These are phyloP conservation scores for Thraustotheca clavata DNA, from an alignment of 352 stramenopile genomes.

Conservation along the genomic window DNA sequence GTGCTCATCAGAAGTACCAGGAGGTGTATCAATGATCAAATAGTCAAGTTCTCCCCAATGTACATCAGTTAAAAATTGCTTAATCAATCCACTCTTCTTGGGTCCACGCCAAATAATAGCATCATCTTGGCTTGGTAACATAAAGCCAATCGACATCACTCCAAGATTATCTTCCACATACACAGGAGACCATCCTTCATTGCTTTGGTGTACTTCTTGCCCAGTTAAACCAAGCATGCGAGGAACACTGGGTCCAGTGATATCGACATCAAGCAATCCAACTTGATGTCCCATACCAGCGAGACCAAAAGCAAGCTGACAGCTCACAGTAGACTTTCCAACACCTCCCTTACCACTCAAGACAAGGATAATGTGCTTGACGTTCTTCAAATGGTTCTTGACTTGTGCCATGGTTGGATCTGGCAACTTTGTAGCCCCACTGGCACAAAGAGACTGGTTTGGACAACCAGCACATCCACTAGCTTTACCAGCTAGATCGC, in stretches of 20 bases:
- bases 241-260: conserved; percentile 97
- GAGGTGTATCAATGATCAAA: conserved; percentile 97
- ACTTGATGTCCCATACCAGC: conserved; percentile 90
- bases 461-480: conserved; percentile 95
- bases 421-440: conserved; percentile 77
- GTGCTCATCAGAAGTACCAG: conserved; percentile 99
- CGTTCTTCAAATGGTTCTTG: conserved; percentile 52
- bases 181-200: conserved; percentile 98
- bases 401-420: conserved; percentile 76
- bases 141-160: conserved; percentile 99
- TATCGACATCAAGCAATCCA: conserved; percentile 99
- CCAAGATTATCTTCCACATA: conserved; percentile 98
- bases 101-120: conserved; percentile 99
- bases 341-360: conserved; percentile 99
- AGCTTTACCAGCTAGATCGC: conserved; percentile 91
- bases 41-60: conserved; percentile 99
- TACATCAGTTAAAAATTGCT: conserved; percentile 99
- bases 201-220: conserved; percentile 96
- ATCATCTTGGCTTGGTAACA: conserved; percentile 95
- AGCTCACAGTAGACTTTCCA: conserved; percentile 98
- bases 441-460: conserved; percentile 95
- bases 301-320: conserved; percentile 96
- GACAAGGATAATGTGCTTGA: conserved; percentile 98
- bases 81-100: conserved; percentile 99
- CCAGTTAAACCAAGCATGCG: conserved; percentile 93